Conservation (phyloP, 2,329 filamentous ascomycete species). For the Xylariaceae sp. region DNA sequence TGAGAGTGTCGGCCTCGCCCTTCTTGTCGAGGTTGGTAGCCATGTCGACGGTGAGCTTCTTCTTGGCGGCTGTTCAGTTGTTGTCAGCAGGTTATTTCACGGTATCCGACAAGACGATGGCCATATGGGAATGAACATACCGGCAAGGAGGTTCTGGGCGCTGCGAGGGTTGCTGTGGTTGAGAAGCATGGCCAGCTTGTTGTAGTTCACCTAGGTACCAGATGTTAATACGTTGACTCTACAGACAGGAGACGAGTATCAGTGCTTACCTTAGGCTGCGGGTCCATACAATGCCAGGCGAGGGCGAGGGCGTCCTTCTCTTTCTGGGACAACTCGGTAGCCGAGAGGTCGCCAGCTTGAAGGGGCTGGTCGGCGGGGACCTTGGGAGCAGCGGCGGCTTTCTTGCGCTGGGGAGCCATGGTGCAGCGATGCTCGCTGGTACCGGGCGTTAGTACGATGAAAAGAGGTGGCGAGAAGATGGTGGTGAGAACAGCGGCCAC, state of each 20-base stretch:
- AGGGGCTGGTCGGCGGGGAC: too few relatives aligned
- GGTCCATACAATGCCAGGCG: not conserved
- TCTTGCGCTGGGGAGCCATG: not conserved
- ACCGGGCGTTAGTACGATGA: too few relatives aligned
- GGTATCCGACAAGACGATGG: too few relatives aligned
- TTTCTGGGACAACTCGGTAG: not conserved
- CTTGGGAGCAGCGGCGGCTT: slow-evolving; percentile 18
- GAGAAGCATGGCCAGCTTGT: not conserved
- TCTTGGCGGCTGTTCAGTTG: not conserved
- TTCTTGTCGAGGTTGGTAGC: not conserved
- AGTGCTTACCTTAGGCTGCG: not conserved
- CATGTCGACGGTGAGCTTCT: not conserved
- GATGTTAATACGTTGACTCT: not conserved
- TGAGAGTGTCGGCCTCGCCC: too few relatives aligned
- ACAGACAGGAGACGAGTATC: not conserved
- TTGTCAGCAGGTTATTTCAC: too few relatives aligned
- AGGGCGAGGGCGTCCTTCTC: not conserved
- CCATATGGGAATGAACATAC: not conserved
- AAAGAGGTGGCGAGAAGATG: too few relatives aligned
- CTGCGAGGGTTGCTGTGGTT: not conserved
- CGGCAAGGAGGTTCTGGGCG: not conserved
- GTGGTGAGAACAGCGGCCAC: too few relatives aligned
- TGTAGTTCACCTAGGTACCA: not conserved
- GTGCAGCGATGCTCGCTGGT: too few relatives aligned
- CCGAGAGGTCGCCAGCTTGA: not conserved